Percentiles rank a stretch among this genome's conserved stretches.
phyloP scores from a whole-genome alignment of 1,284 basidiomycete genomes.

The Agaricales sp. region DNA sequence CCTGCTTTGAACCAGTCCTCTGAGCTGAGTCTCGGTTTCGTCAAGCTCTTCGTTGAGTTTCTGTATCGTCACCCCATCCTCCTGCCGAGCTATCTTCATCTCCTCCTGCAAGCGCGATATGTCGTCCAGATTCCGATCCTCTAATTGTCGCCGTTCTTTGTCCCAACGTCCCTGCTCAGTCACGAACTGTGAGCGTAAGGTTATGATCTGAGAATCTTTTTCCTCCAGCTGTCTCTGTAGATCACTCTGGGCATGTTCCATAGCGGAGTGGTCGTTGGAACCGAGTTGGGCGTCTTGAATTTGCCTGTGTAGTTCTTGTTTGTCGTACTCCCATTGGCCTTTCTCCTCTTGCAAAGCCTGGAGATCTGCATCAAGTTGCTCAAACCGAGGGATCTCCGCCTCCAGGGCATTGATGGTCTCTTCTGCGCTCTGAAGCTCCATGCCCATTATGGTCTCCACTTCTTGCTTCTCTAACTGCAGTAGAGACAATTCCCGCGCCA shows the following conservation, averaged over 20 bases:
- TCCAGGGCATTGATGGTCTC: slow-evolving; percentile 52
- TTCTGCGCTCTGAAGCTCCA: slow-evolving; percentile 56
- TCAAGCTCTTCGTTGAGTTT: slow-evolving; percentile 40
- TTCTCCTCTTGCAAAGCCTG: slow-evolving; percentile 40
- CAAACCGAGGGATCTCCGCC: slow-evolving; percentile 47
- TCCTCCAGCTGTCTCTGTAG: slow-evolving; percentile 27
- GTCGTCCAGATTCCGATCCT: slow-evolving; percentile 40
- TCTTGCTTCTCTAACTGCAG: slow-evolving; percentile 55
- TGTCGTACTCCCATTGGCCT: slow-evolving; percentile 44
- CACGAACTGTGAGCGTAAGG: slow-evolving; percentile 40
- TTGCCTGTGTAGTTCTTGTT: slow-evolving; percentile 30
- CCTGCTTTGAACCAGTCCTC: slow-evolving; percentile 40
- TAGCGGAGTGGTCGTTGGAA: neutral
- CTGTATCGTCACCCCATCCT: slow-evolving; percentile 21
- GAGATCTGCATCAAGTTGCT: slow-evolving; percentile 40
- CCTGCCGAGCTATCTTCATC: slow-evolving; percentile 27
- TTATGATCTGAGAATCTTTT: slow-evolving; percentile 38
- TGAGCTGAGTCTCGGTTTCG: slow-evolving; percentile 32
- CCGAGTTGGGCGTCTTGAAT: slow-evolving; percentile 21
- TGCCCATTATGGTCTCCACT: slow-evolving; percentile 46
- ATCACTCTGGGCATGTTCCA: slow-evolving; percentile 21
- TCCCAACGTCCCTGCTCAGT: slow-evolving; percentile 46
- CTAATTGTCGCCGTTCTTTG: slow-evolving; percentile 38
- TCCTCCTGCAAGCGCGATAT: slow-evolving; percentile 33
- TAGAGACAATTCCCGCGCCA: slow-evolving; percentile 48